phyloP scores from a whole-genome alignment of 2,329 filamentous ascomycete species.

The Neoarthrinium moseri region DNA sequence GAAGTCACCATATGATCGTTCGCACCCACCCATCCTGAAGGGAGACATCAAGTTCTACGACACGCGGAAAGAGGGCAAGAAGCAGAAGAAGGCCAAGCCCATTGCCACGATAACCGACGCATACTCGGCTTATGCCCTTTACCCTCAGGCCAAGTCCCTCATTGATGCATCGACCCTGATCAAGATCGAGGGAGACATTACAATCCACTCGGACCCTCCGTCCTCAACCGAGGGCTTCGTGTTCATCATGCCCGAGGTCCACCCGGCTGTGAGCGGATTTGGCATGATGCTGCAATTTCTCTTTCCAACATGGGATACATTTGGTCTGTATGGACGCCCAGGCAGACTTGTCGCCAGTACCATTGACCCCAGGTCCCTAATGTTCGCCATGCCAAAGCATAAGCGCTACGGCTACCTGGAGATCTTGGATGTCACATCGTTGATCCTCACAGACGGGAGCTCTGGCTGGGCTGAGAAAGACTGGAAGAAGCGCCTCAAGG shows the following conservation, averaged over 20 bases:
- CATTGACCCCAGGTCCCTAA: constrained; percentile 82
- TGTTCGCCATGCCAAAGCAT: constrained; percentile 96
- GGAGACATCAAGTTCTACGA: constrained; percentile 96
- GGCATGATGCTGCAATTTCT: constrained; percentile 93
- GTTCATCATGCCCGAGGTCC: constrained; percentile 95
- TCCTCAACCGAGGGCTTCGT: constrained; percentile 88
- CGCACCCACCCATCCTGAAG: constrained; percentile 65
- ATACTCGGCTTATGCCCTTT: constrained; percentile 91
- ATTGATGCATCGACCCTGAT: constrained; percentile 93
- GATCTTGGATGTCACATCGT: constrained; percentile 74
- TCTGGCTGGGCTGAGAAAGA: constrained; percentile 78
- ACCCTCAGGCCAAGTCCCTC: constrained; percentile 88
- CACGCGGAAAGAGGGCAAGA: constrained; percentile 68
- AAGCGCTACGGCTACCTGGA: constrained; percentile 89
- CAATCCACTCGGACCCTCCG: constrained; percentile 77
- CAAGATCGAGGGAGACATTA: constrained; percentile 90
- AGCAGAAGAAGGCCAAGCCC: constrained; percentile 85
- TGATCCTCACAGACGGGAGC: constrained; percentile 79
- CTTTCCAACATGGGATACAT: constrained; percentile 92
- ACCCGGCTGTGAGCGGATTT: constrained; percentile 88
- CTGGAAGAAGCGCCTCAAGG: constrained; percentile 88
- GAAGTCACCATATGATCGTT: constrained; percentile 78
- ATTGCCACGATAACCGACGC: constrained; percentile 91
- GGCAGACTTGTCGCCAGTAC: constrained; percentile 83
- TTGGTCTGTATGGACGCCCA: constrained; percentile 86